Evolutionary conservation across 768 basidiomycete species (phyloP).

Genomic region (Tylopilus subfusipes): DNA sequence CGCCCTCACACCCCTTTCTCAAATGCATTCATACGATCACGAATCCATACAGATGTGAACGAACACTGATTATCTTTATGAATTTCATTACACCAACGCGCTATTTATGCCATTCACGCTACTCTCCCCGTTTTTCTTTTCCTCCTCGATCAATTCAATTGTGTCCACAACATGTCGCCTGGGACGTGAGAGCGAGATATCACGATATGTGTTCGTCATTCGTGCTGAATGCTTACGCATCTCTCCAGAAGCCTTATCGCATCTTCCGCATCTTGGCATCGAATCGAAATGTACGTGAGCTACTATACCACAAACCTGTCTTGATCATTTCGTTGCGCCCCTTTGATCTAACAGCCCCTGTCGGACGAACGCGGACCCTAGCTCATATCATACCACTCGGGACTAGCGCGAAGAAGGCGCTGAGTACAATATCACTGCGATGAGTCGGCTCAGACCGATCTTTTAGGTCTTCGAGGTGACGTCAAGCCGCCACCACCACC

Average conservation of each 20-base stretch:
- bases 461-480: not conserved
- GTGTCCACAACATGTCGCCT: not conserved
- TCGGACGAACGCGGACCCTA: not conserved
- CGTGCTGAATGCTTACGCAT: not conserved
- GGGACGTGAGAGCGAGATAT: slow-evolving; percentile 7
- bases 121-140: not conserved
- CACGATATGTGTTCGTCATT: not conserved
- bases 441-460: not conserved
- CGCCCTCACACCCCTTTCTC: not conserved
- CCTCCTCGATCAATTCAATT: slow-evolving; percentile 4
- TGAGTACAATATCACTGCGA: not conserved
- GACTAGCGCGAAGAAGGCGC: not conserved
- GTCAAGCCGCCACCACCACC: not conserved
- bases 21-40: slow-evolving; percentile 7
- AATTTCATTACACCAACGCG: slow-evolving; percentile 11
- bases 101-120: slow-evolving; percentile 26
- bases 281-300: not conserved
- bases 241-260: slow-evolving; percentile 4
- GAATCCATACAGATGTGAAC: slow-evolving; percentile 4
- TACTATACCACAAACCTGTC: not conserved
- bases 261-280: not conserved
- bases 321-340: not conserved
- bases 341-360: not conserved
- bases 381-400: not conserved
- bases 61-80: slow-evolving; percentile 26